A percentile compares a stretch with the other conserved stretches of the same genome.
These are phyloP conservation scores for Musa troglodytarum DNA, from an alignment of 176 grass and related monocot genomes.

Conservation along the genomic window DNA sequence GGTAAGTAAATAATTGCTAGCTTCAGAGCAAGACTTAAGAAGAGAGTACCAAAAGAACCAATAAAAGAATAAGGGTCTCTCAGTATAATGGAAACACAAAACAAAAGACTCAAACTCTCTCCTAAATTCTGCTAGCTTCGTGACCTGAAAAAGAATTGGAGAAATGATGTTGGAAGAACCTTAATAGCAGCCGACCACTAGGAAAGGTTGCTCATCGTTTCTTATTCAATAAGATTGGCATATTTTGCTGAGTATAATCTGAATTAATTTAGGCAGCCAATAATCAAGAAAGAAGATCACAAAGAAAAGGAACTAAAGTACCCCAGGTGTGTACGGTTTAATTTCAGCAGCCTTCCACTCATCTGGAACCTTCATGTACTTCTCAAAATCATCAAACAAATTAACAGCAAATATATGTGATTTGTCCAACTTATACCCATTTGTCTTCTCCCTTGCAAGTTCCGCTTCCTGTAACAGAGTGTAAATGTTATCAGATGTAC, in stretches of 20 bases:
- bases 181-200: no score
- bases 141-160: no score
- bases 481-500: neutral
- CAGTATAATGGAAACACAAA: no score
- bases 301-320: conserved; percentile 19
- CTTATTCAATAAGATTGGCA: neutral
- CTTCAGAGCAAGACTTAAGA: no score
- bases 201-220: no score
- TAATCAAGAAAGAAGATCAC: neutral
- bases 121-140: no score
- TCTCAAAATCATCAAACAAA: conserved; percentile 85
- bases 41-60: no score
- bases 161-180: no score
- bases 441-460: conserved; percentile 79
- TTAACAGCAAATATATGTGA: conserved; percentile 86
- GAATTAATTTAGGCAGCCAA: neutral
- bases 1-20: no score
- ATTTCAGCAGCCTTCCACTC: conserved; percentile 87
- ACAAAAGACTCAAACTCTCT: no score
- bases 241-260: neutral
- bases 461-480: conserved; percentile 60
- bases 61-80: no score
- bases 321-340: conserved; percentile 77
- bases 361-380: conserved; percentile 91
- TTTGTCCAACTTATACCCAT: conserved; percentile 89